These are phyloP conservation scores for Penicillium nucicola DNA, from an alignment of 495 filamentous ascomycete genomes.

Conservation along the genomic window DNA sequence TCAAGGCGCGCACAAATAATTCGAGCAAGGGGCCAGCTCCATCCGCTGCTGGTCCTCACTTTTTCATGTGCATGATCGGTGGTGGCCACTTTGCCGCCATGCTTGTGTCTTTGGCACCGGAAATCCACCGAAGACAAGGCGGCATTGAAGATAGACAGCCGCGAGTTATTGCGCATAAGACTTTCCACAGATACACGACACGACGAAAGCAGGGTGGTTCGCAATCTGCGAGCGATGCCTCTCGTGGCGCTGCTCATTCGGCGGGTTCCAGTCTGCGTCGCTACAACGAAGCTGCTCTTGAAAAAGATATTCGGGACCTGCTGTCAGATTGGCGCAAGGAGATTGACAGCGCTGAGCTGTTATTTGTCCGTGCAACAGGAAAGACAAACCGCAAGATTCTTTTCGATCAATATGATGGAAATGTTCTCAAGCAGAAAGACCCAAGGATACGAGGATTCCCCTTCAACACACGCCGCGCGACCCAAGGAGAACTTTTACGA, in stretches of 20 bases:
- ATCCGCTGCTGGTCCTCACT: constrained; percentile 65
- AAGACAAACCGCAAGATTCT: constrained; percentile 78
- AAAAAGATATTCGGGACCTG: constrained; percentile 75
- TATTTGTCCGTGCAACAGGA: constrained; percentile 89
- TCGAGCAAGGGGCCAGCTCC: constrained; percentile 48
- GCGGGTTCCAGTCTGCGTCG: constrained; percentile 85
- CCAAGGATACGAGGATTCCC: constrained; percentile 84
- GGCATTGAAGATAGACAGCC: constrained; percentile 77
- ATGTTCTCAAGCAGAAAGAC: constrained; percentile 79
- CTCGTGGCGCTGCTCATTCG: constrained; percentile 90
- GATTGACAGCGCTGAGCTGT: constrained; percentile 75
- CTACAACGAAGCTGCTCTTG: constrained; percentile 88
- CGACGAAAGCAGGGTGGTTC: constrained; percentile 93
- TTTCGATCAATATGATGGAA: constrained; percentile 86
- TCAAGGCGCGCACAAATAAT: constrained; percentile 45
- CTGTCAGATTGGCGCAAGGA: constrained; percentile 77
- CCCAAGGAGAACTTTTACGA: constrained; percentile 90
- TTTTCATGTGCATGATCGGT: constrained; percentile 98
- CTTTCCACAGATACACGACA: constrained; percentile 96
- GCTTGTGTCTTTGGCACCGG: constrained; percentile 84
- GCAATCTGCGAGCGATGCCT: constrained; percentile 86
- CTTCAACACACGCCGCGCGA: constrained; percentile 91
- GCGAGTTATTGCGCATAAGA: constrained; percentile 88
- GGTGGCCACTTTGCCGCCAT: constrained; percentile 97
- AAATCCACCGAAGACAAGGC: constrained; percentile 63